phyloP scores from a whole-genome alignment of 1,139 yeast genomes.

The Yamadazyma conglobata region DNA sequence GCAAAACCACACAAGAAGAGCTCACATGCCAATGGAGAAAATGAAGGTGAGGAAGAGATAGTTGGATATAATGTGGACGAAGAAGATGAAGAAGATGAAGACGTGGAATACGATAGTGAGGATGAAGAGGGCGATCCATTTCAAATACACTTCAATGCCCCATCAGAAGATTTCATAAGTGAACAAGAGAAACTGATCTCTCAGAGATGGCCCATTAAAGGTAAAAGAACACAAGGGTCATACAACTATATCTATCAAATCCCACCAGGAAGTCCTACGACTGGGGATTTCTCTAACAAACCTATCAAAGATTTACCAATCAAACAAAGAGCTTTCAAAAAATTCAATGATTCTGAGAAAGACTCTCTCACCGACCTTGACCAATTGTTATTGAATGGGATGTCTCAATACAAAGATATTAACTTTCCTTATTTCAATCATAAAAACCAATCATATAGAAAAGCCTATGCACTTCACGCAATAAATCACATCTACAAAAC shows the following conservation, averaged over 20 bases:
- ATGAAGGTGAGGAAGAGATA: conserved; percentile 33
- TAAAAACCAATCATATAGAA: conserved; percentile 52
- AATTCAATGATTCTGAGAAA: conserved; percentile 20
- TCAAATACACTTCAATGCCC: conserved; percentile 66
- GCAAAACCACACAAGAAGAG: conserved; percentile 23
- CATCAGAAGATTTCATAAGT: conserved; percentile 42
- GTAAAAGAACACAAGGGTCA: conserved; percentile 17
- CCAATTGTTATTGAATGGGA: conserved; percentile 44
- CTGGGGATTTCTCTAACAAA: conserved; percentile 6
- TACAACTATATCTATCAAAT: conserved; percentile 26
- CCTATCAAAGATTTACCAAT: conserved; percentile 16
- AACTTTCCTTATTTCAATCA: conserved; percentile 50
- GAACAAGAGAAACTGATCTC: conserved; percentile 22
- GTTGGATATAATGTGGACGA: conserved; percentile 25
- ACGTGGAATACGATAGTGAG: conserved; percentile 28
- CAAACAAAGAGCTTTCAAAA: conserved; percentile 30
- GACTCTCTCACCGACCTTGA: conserved; percentile 22
- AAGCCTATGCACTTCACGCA: conserved; percentile 66
- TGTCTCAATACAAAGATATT: conserved; percentile 73
- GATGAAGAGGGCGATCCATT: conserved; percentile 56
- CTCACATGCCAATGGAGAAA: no score
- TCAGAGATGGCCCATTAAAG: conserved; percentile 26
- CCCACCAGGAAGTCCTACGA: conserved; percentile 27
- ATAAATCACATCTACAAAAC: conserved; percentile 85
- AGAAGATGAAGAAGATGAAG: conserved; percentile 32